Conservation (phyloP, 805 yeast species). For the Alloascoidea hylecoeti region DNA sequence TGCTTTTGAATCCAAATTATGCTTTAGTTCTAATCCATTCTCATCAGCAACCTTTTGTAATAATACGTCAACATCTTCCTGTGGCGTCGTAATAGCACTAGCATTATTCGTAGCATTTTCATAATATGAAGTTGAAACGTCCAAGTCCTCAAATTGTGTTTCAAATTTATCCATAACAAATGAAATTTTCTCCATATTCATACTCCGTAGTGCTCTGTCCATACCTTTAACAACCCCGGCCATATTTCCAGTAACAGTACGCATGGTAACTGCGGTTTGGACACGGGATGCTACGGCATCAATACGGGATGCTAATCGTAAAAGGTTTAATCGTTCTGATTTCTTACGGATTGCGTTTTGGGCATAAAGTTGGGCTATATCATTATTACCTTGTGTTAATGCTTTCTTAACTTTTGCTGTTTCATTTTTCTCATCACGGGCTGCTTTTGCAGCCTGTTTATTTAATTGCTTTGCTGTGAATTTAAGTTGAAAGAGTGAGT, state of each 20-base stretch:
- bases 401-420: conserved; percentile 87
- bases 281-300: conserved; percentile 95
- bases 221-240: conserved; percentile 84
- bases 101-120: conserved; percentile 83
- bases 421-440: conserved; percentile 80
- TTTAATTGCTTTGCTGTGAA: conserved; percentile 91
- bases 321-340: conserved; percentile 69
- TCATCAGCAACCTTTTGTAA: conserved; percentile 93
- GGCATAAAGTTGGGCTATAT: conserved; percentile 88
- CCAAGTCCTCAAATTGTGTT: conserved; percentile 89
- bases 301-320: conserved; percentile 75
- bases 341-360: conserved; percentile 90
- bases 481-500: conserved; percentile 19
- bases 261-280: conserved; percentile 97
- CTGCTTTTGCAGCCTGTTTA: conserved; percentile 81
- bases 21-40: conserved; percentile 88
- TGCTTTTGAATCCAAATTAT: conserved; percentile 43
- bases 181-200: conserved; percentile 89
- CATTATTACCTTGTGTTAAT: conserved; percentile 70
- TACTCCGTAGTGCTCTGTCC: conserved; percentile 91
- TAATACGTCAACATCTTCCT: conserved; percentile 84
- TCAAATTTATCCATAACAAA: conserved; percentile 96
- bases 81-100: conserved; percentile 83
- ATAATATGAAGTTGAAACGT: conserved; percentile 85
- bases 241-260: conserved; percentile 78